Evolutionary conservation across 768 basidiomycete genomes (phyloP), one percentile per base, ranked within the genome.

Genomic region (Leucosporidium creatinivorum): DNA sequence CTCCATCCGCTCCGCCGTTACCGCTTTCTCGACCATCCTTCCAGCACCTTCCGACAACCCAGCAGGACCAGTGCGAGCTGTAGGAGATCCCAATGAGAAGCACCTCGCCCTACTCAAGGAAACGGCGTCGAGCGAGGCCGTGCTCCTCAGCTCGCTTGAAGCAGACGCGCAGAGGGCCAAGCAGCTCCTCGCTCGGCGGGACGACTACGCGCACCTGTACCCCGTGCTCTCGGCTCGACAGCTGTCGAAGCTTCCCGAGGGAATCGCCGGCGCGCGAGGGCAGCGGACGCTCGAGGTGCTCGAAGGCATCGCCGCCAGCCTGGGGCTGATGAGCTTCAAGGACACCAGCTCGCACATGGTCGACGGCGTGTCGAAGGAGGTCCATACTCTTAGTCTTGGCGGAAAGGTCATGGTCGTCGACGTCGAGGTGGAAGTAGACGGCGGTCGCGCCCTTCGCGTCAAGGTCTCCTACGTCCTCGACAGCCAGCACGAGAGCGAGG

Each of bases 391-490:
- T 18, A 61, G 58, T 56, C 31, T 71, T 31, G 69, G 69, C 1
- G 69, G 69, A 15, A 67, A 67, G 25, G 63, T 65, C 59, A 67
- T 71, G 69, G 69, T 65, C 28, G 57, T 71, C 51, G 69, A 71
- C 39, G 26, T 67, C 25, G 54, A 67, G 33, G 61, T 71, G 13
- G 25, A 54, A 26, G 33, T 17, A 39, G 44, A 57, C 58, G 12
- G 19, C 8, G 47, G 60, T 64, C 39, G 58, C 51, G 30, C 30
- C 12, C 17, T 36, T 23, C 31, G 33, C 33, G 49, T 64, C 33
- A 71, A 71, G 60, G 62, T 71, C 47, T 60, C 66, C 25, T 71
- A 71, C 30, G 66, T 67, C 21, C 57, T 33, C 21, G 64, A 39
- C 8, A 63, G 61, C 25, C 44, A 61, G 48, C 60, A 63, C 36